Base-by-base conservation (phyloP, 352 stramenopile species). In the Phytophthora colocasiae region DNA sequence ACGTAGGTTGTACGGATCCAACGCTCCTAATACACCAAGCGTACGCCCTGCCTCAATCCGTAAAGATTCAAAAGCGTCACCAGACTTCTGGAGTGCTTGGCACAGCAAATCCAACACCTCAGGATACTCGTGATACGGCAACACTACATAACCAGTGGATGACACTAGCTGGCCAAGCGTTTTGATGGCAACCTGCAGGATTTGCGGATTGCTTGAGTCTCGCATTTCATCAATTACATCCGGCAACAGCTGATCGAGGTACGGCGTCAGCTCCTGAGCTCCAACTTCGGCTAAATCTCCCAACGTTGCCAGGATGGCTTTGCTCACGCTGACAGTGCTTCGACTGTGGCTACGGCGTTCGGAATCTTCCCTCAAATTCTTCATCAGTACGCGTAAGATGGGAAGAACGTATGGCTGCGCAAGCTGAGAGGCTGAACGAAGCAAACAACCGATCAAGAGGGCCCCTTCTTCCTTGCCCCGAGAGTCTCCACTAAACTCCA, bases 201-300 rank as follows among this genome's bases (percentile, higher is more conserved):
- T 94, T 58, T 92, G 86, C 14, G 87, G 83, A 53, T 95, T 96
- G 48, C 81, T 94, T 8, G 84, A 90, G 57, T 96, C 86, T 6
- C 81, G 80, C 71, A 96, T 93, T 65, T 95, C 85, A 39, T 92
- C 82, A 59, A 96, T 94, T 54, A 96, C 82, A 66, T 96, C 89
- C 1, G 89, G 89, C n/a, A 96, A 61, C 32, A 96, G 53, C 45
- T 94, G 89, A n/a, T 77, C 81, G 36, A 96, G 60, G 48, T 92
- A 95, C n/a, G 87, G 89, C 14, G 85, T 90, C 17, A 96, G 57
- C 43, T 92, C 82, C 53, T 95, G 80, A 1, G 81, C 81, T 4
- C 85, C 89, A 43, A 96, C 89, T 52, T 90, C 82, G 0, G 87
- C 85, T 10, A 96, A 75, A 54, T 95, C 85, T 12, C 87, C 87